phyloP scores from a whole-genome alignment of 768 basidiomycete species.

The Hypholoma fasciculare region DNA sequence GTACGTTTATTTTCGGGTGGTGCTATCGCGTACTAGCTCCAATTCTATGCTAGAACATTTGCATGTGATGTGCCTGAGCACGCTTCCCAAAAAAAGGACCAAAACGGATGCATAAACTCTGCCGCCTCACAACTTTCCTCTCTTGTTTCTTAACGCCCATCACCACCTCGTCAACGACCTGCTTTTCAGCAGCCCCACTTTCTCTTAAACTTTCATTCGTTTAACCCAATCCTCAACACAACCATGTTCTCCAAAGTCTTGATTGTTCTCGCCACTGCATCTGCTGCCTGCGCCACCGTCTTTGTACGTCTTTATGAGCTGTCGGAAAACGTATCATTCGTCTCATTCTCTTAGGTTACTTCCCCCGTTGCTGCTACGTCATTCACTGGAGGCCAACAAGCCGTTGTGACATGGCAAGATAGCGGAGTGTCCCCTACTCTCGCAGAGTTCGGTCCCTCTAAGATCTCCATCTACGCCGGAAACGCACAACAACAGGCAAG shows the following conservation, averaged over 20 bases:
- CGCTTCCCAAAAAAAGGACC: slow-evolving; percentile 1
- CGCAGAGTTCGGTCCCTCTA: slow-evolving; percentile 47
- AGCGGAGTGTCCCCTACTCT: slow-evolving; percentile 48
- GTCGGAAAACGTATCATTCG: slow-evolving; percentile 7
- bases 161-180: slow-evolving; percentile 17
- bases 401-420: slow-evolving; percentile 62
- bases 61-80: slow-evolving; percentile 2
- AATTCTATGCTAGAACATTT: not conserved
- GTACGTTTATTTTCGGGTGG: not conserved
- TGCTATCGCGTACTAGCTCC: not conserved
- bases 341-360: slow-evolving; percentile 47
- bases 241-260: slow-evolving; percentile 55
- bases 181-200: slow-evolving; percentile 27
- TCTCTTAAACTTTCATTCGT: slow-evolving; percentile 41
- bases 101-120: slow-evolving; percentile 17
- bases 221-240: slow-evolving; percentile 9
- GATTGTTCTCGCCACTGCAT: slow-evolving; percentile 50
- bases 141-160: slow-evolving; percentile 22
- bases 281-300: slow-evolving; percentile 55
- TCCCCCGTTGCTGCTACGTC: slow-evolving; percentile 45
- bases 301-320: slow-evolving; percentile 37
- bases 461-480: slow-evolving; percentile 63
- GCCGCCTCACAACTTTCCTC: not conserved
- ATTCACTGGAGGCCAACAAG: slow-evolving; percentile 49
- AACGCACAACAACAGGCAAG: slow-evolving; percentile 61